Base-by-base conservation (phyloP, 1,139 yeast genomes). In the Saccharomyces hybrid region DNA sequence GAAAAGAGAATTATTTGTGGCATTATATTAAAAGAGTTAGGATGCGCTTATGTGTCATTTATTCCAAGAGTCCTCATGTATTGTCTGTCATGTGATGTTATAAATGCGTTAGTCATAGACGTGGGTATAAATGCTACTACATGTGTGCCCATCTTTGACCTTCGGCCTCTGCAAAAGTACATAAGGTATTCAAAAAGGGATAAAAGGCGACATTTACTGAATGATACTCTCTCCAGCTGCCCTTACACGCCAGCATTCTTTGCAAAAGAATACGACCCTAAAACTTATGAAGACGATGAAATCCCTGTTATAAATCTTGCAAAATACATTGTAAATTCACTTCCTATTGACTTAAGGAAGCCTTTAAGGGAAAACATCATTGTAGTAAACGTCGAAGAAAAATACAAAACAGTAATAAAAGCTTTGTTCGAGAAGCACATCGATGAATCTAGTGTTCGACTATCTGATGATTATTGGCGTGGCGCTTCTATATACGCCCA, bases 21-120 rank as follows among this genome's bases (percentile, higher is more conserved):
- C 6, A 19, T 51, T 5, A 19, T 51, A 14, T 27, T 51, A 7
- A 9, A 47, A 2, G 34, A 27, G 13, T 27, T 51, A 13, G 19
- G 27, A 3, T 51, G 53, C 19, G 11, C 14, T 8, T n/a, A 16
- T 13, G 23, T 51, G 3, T n/a, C 25, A 0, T 51, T 51, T 14
- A 16, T 51, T 7, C 53, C 53, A 14, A 51, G 53, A 25, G 38
- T 41, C 16, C 16, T 51, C 23, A n/a, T 34, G 9, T 31, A 47
- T 27, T 51, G 53, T n/a, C 14, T 51, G 16, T 32, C 53, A 5
- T 38, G 44, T 19, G 46, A 46, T 14, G 19, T 41, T 7, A 38
- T 3, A 8, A 16, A 32, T 51, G 53, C 29, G 3, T 14, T 51
- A 11, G 50, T 51, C 3, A 13, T 51, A 9, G 47, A 51, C n/a